A percentile compares a stretch with the other conserved stretches of the same genome.
Evolutionary conservation across 2,329 filamentous ascomycete genomes (phyloP).

Genomic region (Colletotrichum sp.): DNA sequence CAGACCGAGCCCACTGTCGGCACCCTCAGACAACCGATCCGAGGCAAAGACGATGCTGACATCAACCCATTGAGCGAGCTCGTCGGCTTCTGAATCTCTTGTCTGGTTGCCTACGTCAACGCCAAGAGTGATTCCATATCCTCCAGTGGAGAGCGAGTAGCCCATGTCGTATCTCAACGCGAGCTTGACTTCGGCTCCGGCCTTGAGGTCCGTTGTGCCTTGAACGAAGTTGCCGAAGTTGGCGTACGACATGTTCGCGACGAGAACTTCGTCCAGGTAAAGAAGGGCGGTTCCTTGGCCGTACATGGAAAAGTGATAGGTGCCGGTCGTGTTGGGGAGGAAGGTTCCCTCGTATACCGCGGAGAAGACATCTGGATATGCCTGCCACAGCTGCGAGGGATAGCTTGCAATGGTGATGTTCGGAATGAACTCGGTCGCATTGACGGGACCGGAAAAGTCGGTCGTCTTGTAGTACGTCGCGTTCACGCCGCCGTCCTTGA

Average conservation of each 20-base stretch:
- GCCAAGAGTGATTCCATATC: neutral
- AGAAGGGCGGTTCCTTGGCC: slow-evolving; percentile 37
- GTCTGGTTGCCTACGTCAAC: neutral
- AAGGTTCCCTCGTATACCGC: slow-evolving; percentile 23
- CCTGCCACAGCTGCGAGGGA: neutral
- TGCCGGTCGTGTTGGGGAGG: slow-evolving; percentile 19
- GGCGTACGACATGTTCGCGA: slow-evolving; percentile 26
- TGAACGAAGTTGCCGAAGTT: neutral
- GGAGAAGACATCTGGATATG: slow-evolving; percentile 21
- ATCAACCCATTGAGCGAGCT: neutral
- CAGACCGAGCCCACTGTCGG: neutral
- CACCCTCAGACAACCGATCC: neutral
- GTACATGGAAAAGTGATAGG: slow-evolving; percentile 36
- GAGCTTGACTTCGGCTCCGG: neutral
- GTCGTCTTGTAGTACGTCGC: slow-evolving; percentile 27
- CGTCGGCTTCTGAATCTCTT: neutral
- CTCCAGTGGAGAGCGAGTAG: neutral
- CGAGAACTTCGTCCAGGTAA: slow-evolving; percentile 30
- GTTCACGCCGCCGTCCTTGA: neutral
- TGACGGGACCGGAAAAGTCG: neutral
- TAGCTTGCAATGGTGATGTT: neutral
- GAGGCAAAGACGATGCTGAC: neutral
- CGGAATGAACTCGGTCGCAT: neutral
- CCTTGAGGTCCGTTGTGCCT: neutral
- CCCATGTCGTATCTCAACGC: neutral